phyloP scores from a whole-genome alignment of 2,329 filamentous ascomycete genomes.

The Clarireedia homoeocarpa region DNA sequence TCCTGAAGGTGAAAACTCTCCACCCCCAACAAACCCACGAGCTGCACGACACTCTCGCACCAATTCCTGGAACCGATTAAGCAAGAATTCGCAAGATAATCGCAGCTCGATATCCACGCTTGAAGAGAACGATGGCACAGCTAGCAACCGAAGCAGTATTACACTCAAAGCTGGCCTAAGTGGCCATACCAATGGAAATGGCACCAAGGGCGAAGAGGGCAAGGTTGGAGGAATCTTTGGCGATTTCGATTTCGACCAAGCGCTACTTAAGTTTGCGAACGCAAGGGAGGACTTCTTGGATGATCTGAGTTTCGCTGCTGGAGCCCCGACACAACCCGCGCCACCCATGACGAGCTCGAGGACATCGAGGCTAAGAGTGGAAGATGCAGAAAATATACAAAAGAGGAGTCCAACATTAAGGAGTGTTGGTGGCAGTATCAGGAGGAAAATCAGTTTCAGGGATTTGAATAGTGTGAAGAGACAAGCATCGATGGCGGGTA shows the following conservation, averaged over 20 bases:
- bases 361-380: constrained; percentile 72
- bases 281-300: constrained; percentile 91
- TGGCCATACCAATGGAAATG: constrained; percentile 17
- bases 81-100: constrained; percentile 43
- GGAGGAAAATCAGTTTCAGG: constrained; percentile 83
- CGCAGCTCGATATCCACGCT: constrained; percentile 47
- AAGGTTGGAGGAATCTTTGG: constrained; percentile 30
- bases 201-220: constrained; percentile 2
- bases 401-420: constrained; percentile 37
- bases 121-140: constrained; percentile 44
- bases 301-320: constrained; percentile 82
- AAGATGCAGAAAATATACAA: constrained; percentile 46
- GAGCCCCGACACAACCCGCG: constrained; percentile 57
- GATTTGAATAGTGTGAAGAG: constrained; percentile 95
- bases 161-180: constrained; percentile 45
- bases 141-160: constrained; percentile 57
- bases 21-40: constrained; percentile 16
- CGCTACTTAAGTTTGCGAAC: constrained; percentile 88
- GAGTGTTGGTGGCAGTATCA: constrained; percentile 71
- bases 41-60: constrained; percentile 52
- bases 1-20: constrained; percentile 41
- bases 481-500: constrained; percentile 62
- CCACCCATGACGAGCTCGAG: constrained; percentile 70
- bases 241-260: constrained; percentile 90
- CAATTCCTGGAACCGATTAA: constrained; percentile 51